Evolutionary conservation across 257 asterid species (phyloP).

Genomic region (Salvia miltiorrhiza): DNA sequence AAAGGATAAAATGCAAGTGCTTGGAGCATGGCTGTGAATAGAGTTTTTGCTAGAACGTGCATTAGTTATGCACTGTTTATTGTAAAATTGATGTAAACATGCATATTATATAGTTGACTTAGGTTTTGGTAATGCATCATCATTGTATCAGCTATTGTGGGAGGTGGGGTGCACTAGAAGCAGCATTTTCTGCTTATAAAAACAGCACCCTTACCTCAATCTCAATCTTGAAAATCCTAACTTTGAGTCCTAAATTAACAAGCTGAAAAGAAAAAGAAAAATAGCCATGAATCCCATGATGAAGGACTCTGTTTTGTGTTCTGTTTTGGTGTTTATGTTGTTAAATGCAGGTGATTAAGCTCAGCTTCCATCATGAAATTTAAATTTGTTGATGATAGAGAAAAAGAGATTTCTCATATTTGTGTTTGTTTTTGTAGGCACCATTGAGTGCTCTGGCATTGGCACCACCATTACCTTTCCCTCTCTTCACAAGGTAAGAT

Average conservation of each 20-base stretch:
- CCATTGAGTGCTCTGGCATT: constrained; percentile 27
- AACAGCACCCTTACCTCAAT: constrained; percentile 5
- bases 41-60: constrained; percentile 5
- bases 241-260: background rate
- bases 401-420: background rate
- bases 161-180: constrained; percentile 37
- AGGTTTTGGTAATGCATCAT: constrained; percentile 45
- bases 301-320: constrained; percentile 19
- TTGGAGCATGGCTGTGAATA: constrained; percentile 11
- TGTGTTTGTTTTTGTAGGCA: constrained; percentile 17
- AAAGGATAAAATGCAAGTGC: constrained; percentile 6
- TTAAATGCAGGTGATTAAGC: constrained; percentile 44
- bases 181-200: constrained; percentile 35
- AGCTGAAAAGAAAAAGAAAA: background rate
- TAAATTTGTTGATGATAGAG: background rate
- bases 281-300: constrained; percentile 36
- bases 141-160: constrained; percentile 28
- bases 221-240: constrained; percentile 16
- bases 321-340: constrained; percentile 32
- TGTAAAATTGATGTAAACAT: constrained; percentile 26
- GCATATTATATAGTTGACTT: constrained; percentile 62
- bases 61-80: constrained; percentile 13
- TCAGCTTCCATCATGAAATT: background rate
- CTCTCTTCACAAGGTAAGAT: constrained; percentile 36
- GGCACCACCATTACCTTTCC: constrained; percentile 6